Evolutionary conservation across 2,329 filamentous ascomycete genomes (phyloP), one percentile per base, ranked within the genome.

Genomic region (Nakataea oryzae): DNA sequence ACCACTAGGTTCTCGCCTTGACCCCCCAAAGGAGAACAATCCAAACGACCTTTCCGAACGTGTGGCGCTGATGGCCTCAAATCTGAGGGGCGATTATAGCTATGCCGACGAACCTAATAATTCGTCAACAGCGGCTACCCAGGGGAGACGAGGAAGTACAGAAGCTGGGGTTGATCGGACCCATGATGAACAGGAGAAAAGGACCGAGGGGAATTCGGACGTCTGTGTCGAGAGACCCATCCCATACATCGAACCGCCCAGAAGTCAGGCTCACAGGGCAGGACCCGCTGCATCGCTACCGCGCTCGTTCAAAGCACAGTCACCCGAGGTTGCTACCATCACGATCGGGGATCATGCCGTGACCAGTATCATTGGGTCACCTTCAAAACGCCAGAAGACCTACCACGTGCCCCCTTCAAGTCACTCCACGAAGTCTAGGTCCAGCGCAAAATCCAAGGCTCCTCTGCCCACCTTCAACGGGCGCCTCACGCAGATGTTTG

Each of bases 291-390:
- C 26, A 9, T n/a, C 60, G 13, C 24, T 56, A 3, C 41, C 34
- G 7, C 54, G 29, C 11, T n/a, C 50, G 8, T 57, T 57, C 1
- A 88, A 85, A 69, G 81, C 88, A 41, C 75, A 81, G 2, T 81
- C 82, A 1, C 75, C 81, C 30, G 86, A 90, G 67, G 76, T 87
- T 60, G 89, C 89, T 26, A 90, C 88, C 2, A 89, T 93, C 58
- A 92, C 88, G 0, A 84, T 93, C 61, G 90, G 89, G 1, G 80
- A 86, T 64, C 81, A 80, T 57, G 90, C 86, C 0, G 80, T 86
- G 6, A 87, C 84, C 0, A 86, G 86, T 26, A 80, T 85, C 34
- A 80, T 91, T 66, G 87, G 88, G 1, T 82, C 78, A 59, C 77
- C 81, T 59, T 69, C 78, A 4, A 83, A 84, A 65, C 79, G 74